These are phyloP conservation scores for Phytophthora sojae DNA, from an alignment of 352 stramenopile species.

Conservation along the genomic window DNA sequence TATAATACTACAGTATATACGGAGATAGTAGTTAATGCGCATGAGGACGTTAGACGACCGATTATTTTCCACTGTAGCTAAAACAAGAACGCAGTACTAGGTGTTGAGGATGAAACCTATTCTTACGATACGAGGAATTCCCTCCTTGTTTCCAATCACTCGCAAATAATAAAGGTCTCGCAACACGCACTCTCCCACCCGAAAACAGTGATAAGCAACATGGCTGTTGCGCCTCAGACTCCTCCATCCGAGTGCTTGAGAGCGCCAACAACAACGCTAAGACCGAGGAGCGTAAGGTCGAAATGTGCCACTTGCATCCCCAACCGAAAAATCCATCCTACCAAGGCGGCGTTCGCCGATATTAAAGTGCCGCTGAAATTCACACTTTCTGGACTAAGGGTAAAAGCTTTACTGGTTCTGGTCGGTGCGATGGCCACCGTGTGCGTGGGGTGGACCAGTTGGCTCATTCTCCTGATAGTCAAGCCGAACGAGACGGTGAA, in stretches of 20 bases:
- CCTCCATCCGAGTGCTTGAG: neutral
- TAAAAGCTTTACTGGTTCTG: neutral
- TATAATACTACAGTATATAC: no score
- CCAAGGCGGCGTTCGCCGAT: neutral
- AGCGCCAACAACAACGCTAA: neutral
- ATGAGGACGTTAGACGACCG: no score
- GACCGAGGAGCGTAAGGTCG: neutral
- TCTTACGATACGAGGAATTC: no score
- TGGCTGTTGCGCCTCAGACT: neutral
- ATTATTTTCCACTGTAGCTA: no score
- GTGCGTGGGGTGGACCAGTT: neutral
- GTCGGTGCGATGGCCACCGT: neutral
- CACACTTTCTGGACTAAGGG: neutral
- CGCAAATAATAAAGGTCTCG: no score
- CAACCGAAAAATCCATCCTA: neutral
- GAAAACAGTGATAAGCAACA: neutral
- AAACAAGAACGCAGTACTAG: no score
- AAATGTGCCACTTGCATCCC: neutral
- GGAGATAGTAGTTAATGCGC: no score
- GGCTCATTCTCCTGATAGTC: constrained; percentile 26
- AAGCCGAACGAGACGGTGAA: constrained; percentile 30
- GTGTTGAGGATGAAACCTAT: no score
- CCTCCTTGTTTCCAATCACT: no score
- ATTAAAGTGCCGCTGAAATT: neutral
- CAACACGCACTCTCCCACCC: neutral